A percentile compares a stretch with the other conserved stretches of the same genome.
These are phyloP conservation scores for Ascochyta pisi DNA, from an alignment of 2,329 filamentous ascomycete genomes.

Conservation along the genomic window DNA sequence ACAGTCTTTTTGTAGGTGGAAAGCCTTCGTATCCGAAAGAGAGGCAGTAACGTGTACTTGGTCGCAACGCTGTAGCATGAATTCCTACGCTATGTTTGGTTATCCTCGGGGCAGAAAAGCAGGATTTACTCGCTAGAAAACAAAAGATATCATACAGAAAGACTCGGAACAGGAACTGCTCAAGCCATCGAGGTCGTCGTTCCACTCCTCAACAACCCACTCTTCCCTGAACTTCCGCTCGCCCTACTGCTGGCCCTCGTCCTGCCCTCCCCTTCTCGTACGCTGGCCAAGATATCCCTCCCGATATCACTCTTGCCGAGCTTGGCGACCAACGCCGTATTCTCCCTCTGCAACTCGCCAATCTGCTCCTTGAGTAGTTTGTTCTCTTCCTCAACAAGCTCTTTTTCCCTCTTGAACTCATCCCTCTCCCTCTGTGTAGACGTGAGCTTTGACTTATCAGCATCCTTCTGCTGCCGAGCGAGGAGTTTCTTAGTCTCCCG, in stretches of 20 bases:
- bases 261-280: slow-evolving; percentile 34
- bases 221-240: slow-evolving; percentile 32
- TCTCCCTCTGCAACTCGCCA: slow-evolving; percentile 64
- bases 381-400: slow-evolving; percentile 58
- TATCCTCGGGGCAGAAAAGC: too few species aligned
- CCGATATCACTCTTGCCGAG: slow-evolving; percentile 52
- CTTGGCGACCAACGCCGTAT: slow-evolving; percentile 58
- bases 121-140: too few species aligned
- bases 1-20: too few species aligned
- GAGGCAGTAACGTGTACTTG: too few species aligned
- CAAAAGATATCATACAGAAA: not conserved
- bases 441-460: slow-evolving; percentile 58
- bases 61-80: too few species aligned
- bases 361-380: slow-evolving; percentile 59
- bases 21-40: too few species aligned
- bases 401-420: slow-evolving; percentile 54
- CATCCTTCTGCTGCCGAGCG: slow-evolving; percentile 67
- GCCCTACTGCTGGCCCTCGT: slow-evolving; percentile 36
- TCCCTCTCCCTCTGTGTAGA: slow-evolving; percentile 58
- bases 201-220: slow-evolving; percentile 22
- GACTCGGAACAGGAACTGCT: not conserved
- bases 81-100: too few species aligned
- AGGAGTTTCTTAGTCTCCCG: slow-evolving; percentile 70
- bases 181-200: slow-evolving; percentile 14
- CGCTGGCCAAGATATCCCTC: slow-evolving; percentile 39